Percentiles rank a stretch among this genome's conserved stretches.
phyloP scores from a whole-genome alignment of 371 early-diverging fungal genomes.

The Circinella minor region DNA sequence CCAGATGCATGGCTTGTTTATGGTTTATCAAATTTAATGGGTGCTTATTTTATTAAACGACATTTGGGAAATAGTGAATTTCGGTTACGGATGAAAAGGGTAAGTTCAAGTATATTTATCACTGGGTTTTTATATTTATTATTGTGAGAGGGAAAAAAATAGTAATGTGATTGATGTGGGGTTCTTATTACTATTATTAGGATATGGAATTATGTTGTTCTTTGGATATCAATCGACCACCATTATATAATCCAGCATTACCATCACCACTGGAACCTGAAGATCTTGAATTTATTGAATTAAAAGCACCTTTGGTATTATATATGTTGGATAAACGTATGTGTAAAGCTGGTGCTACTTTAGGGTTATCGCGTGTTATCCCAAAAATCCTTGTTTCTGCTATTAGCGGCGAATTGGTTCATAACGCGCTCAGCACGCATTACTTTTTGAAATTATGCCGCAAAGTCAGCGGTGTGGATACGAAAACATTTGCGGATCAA shows the following conservation, averaged over 20 bases:
- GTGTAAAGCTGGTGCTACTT: conserved; percentile 80
- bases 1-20: conserved; percentile 87
- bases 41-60: conserved; percentile 74
- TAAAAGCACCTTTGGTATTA: conserved; percentile 89
- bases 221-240: conserved; percentile 85
- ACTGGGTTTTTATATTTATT: not conserved
- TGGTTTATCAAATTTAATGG: conserved; percentile 80
- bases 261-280: conserved; percentile 69
- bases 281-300: conserved; percentile 77
- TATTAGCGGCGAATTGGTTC: conserved; percentile 81
- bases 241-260: conserved; percentile 75
- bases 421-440: conserved; percentile 80
- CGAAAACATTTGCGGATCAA: conserved; percentile 86
- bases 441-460: conserved; percentile 81
- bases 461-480: conserved; percentile 81
- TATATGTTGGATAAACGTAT: conserved; percentile 93
- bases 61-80: conserved; percentile 90
- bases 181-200: conserved; percentile 29
- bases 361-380: conserved; percentile 80
- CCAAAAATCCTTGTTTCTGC: conserved; percentile 79
- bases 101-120: conserved; percentile 24
- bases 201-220: conserved; percentile 84
- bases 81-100: conserved; percentile 79
- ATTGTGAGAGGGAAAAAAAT: too few species aligned
- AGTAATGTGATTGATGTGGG: too few species aligned